Evolutionary conservation across 169 alveolate species (phyloP), one percentile per base, ranked within the genome.

Genomic region (Plasmodium vivax): DNA sequence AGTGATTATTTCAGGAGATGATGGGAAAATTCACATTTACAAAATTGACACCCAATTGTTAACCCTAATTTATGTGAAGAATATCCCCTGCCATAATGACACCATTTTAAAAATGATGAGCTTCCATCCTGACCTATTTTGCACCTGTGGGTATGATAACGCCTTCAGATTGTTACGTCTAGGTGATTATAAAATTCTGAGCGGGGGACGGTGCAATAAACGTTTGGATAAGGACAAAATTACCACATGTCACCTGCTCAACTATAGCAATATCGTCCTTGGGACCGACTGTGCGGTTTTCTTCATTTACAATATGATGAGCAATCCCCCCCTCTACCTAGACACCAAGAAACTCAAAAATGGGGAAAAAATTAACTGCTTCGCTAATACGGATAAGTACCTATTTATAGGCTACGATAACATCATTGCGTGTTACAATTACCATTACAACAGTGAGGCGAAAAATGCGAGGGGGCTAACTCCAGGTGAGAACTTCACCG

Each of bases 71-170:
- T 83, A 71, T 80, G 68, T 95, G 5, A 96, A 94, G 72, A 83
- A 80, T 54, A 56, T 96, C 16, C 81, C 92, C 16, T 94, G 95
- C 68, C 97, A 96, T 83, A 88, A 79, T 54, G 96, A 93, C 58
- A 95, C 97, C 5, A 95, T 96, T 27, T 77, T 96, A 83, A 84
- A 96, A 30, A 93, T 96, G 54, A 73, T 51, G 51, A 34, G 47
- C 30, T 16, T 88, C 32, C 56, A 58, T 34, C 92, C 79, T n/a
- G 84, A 93, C 2, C 62, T 82, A 62, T 85, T 85, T 30, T 96
- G 95, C 54, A 96, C 97, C 56, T 93, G 96, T n/a, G 97, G 97
- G 5, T 96, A 96, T 93, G 97, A 96, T 73, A 95, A 95, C 82
- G 95, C 92, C 58, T 95, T 96, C 34, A 72, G 97, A 54, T 84